phyloP scores from a whole-genome alignment of 2,329 filamentous ascomycete genomes.

The Aspergillus eucalypticola region DNA sequence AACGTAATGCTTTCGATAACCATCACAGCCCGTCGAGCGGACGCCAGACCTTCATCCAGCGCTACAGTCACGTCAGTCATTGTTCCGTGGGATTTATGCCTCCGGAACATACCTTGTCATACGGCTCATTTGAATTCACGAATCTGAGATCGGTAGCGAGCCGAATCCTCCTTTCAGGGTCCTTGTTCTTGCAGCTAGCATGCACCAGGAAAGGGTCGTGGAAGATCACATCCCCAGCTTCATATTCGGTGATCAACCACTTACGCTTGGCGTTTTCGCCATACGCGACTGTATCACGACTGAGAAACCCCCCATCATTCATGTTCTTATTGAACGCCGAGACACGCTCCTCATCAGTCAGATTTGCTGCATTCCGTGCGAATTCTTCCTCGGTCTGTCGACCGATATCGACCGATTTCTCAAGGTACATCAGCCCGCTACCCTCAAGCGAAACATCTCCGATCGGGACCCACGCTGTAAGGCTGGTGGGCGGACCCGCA shows the following conservation, averaged over 20 bases:
- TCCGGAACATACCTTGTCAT: conserved; percentile 36
- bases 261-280: conserved; percentile 34
- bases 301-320: conserved; percentile 18
- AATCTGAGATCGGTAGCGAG: conserved; percentile 41
- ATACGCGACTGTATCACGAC: conserved; percentile 19
- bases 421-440: conserved; percentile 43
- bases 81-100: no score
- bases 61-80: background rate
- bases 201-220: conserved; percentile 45
- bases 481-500: conserved; percentile 28
- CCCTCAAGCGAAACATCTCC: conserved; percentile 37
- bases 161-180: conserved; percentile 36
- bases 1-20: background rate
- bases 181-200: conserved; percentile 40
- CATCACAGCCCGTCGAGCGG: background rate
- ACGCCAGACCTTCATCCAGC: conserved; percentile 4
- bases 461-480: conserved; percentile 32
- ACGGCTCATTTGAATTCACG: conserved; percentile 44
- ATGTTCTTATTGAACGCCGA: conserved; percentile 28
- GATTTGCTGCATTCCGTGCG: background rate
- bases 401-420: conserved; percentile 6
- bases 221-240: conserved; percentile 39
- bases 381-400: conserved; percentile 5
- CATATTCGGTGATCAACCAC: conserved; percentile 28
- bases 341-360: conserved; percentile 6